Evolutionary conservation across 495 filamentous ascomycete species (phyloP).

Genomic region (Penicilliopsis zonata): DNA sequence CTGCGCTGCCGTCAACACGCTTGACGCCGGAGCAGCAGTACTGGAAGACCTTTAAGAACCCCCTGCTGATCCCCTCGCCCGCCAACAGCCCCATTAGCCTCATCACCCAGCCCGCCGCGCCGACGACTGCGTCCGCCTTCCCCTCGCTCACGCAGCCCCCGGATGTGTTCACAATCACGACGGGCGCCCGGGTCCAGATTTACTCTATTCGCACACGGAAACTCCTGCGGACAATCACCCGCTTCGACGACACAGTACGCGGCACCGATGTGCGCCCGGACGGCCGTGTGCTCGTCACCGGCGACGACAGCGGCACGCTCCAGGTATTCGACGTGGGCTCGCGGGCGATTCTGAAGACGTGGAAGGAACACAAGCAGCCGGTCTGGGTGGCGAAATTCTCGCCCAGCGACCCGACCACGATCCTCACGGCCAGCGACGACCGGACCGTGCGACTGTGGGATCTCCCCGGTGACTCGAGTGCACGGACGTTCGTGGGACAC

Average conservation of each 20-base stretch:
- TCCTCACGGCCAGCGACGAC: slow-evolving; percentile 83
- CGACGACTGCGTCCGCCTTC: slow-evolving; percentile 33
- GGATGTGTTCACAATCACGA: slow-evolving; percentile 87
- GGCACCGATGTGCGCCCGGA: slow-evolving; percentile 79
- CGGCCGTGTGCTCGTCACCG: slow-evolving; percentile 77
- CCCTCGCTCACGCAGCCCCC: slow-evolving; percentile 33
- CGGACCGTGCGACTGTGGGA: slow-evolving; percentile 90
- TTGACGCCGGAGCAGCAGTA: slow-evolving; percentile 83
- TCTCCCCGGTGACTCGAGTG: slow-evolving; percentile 64
- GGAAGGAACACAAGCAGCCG: slow-evolving; percentile 90
- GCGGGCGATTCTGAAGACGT: slow-evolving; percentile 88
- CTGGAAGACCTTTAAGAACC: slow-evolving; percentile 87
- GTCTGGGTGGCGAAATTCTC: slow-evolving; percentile 87
- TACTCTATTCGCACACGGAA: slow-evolving; percentile 84
- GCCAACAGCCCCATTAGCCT: slow-evolving; percentile 75
- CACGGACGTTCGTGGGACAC: slow-evolving; percentile 73
- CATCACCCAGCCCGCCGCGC: slow-evolving; percentile 63
- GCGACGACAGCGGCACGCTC: slow-evolving; percentile 79
- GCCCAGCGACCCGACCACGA: slow-evolving; percentile 67
- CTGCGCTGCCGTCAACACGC: slow-evolving; percentile 37
- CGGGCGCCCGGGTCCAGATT: slow-evolving; percentile 81
- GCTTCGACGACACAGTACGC: slow-evolving; percentile 82
- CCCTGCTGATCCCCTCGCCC: slow-evolving; percentile 73
- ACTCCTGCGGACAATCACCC: slow-evolving; percentile 77
- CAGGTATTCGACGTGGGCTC: slow-evolving; percentile 89